Evolutionary conservation across 1,284 basidiomycete genomes (phyloP).

Genomic region (Cryptococcus wingfieldii): DNA sequence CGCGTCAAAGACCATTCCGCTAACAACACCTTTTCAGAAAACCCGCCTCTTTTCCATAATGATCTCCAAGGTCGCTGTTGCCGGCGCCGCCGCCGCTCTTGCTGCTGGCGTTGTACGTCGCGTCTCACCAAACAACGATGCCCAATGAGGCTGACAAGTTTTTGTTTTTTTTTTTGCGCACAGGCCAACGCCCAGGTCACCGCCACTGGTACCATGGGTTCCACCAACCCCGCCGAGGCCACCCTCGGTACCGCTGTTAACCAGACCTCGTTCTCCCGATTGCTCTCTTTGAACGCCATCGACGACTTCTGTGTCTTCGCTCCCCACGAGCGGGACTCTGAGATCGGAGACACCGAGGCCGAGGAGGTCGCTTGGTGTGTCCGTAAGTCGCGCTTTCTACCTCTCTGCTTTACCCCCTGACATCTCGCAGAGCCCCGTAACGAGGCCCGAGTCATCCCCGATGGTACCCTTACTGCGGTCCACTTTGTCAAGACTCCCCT

Average conservation of each 20-base stretch:
- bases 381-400: constrained; percentile 24
- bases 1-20: neutral
- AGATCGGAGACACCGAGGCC: constrained; percentile 55
- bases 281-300: constrained; percentile 47
- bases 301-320: constrained; percentile 53
- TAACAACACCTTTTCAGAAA: neutral
- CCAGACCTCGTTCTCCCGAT: constrained; percentile 45
- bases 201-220: constrained; percentile 44
- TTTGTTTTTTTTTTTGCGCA: neutral
- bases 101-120: constrained; percentile 30
- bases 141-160: neutral
- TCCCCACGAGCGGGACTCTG: constrained; percentile 46
- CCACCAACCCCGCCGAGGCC: constrained; percentile 39
- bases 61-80: constrained; percentile 18
- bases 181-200: constrained; percentile 41
- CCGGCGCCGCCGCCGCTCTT: constrained; percentile 21
- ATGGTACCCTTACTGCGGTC: constrained; percentile 51
- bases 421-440: constrained; percentile 48
- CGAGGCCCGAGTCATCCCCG: constrained; percentile 53
- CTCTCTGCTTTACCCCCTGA: neutral
- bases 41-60: constrained; percentile 11
- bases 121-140: too few relatives aligned
- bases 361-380: constrained; percentile 57
- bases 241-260: constrained; percentile 44
- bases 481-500: constrained; percentile 54